phyloP scores from a whole-genome alignment of 1,139 yeast genomes.

The Suhomyces anneliseae region DNA sequence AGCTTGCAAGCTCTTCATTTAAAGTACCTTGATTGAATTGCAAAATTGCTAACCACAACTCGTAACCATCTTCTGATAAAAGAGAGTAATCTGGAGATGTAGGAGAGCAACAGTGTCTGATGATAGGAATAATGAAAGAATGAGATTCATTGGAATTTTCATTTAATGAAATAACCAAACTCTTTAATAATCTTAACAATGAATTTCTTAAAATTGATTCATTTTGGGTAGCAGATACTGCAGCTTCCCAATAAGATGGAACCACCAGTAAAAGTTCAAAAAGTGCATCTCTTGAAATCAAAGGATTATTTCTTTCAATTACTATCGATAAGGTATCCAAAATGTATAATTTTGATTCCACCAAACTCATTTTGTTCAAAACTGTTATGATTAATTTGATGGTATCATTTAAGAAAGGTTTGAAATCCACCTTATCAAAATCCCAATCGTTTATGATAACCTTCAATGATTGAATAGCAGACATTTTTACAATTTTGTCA shows the following conservation, averaged over 20 bases:
- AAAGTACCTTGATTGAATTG: constrained; percentile 50
- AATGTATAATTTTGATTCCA: constrained; percentile 75
- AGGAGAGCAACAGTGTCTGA: constrained; percentile 62
- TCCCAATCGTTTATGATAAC: constrained; percentile 84
- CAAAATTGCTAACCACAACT: constrained; percentile 73
- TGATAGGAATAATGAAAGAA: constrained; percentile 64
- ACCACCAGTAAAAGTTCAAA: constrained; percentile 58
- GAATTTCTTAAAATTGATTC: constrained; percentile 74
- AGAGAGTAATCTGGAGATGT: constrained; percentile 59
- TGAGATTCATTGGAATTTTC: constrained; percentile 59
- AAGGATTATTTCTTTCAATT: constrained; percentile 64
- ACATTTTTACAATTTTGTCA: constrained; percentile 74
- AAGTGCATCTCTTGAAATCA: constrained; percentile 51
- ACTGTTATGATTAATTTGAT: constrained; percentile 51
- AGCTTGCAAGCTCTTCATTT: constrained; percentile 37
- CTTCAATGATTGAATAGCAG: constrained; percentile 72
- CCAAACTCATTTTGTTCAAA: constrained; percentile 48
- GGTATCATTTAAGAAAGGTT: constrained; percentile 60
- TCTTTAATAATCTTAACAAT: constrained; percentile 65
- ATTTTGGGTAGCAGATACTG: constrained; percentile 42
- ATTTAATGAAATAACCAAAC: constrained; percentile 65
- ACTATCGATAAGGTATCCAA: constrained; percentile 66
- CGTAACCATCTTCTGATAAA: constrained; percentile 84
- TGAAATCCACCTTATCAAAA: constrained; percentile 64
- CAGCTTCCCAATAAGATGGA: constrained; percentile 73